Conservation (phyloP, 768 basidiomycete species). For the Royoungia palumana region DNA sequence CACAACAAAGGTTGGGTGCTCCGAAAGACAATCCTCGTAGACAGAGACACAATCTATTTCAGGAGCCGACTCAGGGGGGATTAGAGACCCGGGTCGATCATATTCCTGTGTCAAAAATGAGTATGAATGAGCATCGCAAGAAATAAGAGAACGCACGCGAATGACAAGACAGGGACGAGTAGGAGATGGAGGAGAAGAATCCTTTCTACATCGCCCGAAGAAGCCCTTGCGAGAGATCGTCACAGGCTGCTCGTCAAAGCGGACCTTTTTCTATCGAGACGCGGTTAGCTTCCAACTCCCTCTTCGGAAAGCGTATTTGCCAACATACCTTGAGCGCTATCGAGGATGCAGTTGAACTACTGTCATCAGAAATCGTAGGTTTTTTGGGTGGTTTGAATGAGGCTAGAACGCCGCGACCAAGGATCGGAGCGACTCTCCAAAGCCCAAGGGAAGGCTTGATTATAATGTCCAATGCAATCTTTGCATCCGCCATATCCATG, state of each 20-base stretch:
- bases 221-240: conserved; percentile 20
- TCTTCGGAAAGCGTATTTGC: background rate
- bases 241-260: conserved; percentile 27
- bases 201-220: conserved; percentile 13
- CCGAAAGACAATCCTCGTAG: conserved; percentile 29
- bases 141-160: conserved; percentile 16
- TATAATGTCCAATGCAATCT: conserved; percentile 17
- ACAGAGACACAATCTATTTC: conserved; percentile 20
- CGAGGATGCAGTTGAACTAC: conserved; percentile 8
- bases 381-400: conserved; percentile 10
- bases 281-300: conserved; percentile 1
- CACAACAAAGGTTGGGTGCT: conserved; percentile 14
- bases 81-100: background rate
- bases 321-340: conserved; percentile 17
- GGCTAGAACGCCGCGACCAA: conserved; percentile 3
- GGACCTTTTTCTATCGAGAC: conserved; percentile 19
- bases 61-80: background rate
- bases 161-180: conserved; percentile 28
- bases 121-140: background rate
- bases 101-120: conserved; percentile 9
- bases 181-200: conserved; percentile 13
- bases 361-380: conserved; percentile 1
- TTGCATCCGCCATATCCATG: conserved; percentile 17
- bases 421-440: conserved; percentile 13
- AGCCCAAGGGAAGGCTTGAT: conserved; percentile 22